Evolutionary conservation across 2,329 filamentous ascomycete species (phyloP).

Genomic region (Elsinoe perseae): DNA sequence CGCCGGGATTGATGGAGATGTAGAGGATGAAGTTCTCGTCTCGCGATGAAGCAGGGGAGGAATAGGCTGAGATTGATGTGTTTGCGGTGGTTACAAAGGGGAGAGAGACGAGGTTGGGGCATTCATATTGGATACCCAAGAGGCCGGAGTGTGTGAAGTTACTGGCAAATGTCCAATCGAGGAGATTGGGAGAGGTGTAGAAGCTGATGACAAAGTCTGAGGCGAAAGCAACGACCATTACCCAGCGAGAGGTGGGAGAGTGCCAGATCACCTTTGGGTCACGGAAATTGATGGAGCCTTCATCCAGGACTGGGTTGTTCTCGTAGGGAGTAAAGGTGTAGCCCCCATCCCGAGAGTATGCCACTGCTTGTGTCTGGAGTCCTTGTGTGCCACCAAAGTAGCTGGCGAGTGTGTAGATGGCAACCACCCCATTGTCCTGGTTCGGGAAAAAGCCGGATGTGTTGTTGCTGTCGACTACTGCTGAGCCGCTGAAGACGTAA

Average conservation of each 20-base stretch:
- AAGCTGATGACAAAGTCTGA: slow-evolving; percentile 52
- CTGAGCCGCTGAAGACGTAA: slow-evolving; percentile 48
- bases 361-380: slow-evolving; percentile 51
- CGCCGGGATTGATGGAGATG: slow-evolving; percentile 52
- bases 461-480: slow-evolving; percentile 55
- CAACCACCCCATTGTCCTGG: slow-evolving; percentile 55
- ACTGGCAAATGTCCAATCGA: slow-evolving; percentile 49
- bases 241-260: slow-evolving; percentile 44
- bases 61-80: slow-evolving; percentile 26
- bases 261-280: slow-evolving; percentile 58
- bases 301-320: slow-evolving; percentile 53
- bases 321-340: slow-evolving; percentile 55
- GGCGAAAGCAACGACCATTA: slow-evolving; percentile 50
- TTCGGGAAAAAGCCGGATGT: slow-evolving; percentile 58
- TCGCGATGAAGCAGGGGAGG: slow-evolving; percentile 24
- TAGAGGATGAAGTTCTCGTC: slow-evolving; percentile 31
- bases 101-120: slow-evolving; percentile 54
- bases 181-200: slow-evolving; percentile 53
- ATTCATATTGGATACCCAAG: slow-evolving; percentile 53
- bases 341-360: slow-evolving; percentile 55
- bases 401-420: slow-evolving; percentile 47
- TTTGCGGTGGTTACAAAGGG: slow-evolving; percentile 38
- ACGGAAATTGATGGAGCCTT: slow-evolving; percentile 51
- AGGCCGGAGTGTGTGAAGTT: slow-evolving; percentile 51
- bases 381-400: slow-evolving; percentile 33